Base-by-base conservation (phyloP, 805 yeast species). In the Priceomyces medius region DNA sequence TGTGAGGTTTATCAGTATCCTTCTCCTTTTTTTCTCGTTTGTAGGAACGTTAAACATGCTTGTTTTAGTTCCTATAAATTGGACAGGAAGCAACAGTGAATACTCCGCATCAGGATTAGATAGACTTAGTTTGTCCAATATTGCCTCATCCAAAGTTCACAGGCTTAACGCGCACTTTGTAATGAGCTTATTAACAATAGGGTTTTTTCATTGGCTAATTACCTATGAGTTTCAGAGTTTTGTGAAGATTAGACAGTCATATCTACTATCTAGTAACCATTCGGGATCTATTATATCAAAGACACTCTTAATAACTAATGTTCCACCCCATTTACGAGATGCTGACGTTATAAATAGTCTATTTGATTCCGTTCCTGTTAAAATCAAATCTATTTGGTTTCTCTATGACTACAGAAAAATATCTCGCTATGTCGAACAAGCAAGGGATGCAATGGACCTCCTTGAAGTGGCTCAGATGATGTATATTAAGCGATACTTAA, bases 91-190 rank as follows among this genome's bases (percentile, higher is more conserved):
- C 31, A 53, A 51, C 29, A 43, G 36, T 2, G 45, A 51, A 2
- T 56, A 53, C 42, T 43, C 55, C 10, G 73, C 71, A 2, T 33
- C 52, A 0, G 88, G 89, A 0, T 62, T 89, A 36, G 96, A 88
- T 51, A 67, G 63, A 37, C 66, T 87, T 6, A 85, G 95, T 14
- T 76, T 86, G 58, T 79, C 93, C 3, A 84, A 85, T 52, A 73
- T 88, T 3, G 74, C 88, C 0, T 68, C 74, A 4, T 50, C 68
- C 2, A 76, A 77, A 34, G 73, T 80, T 0, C 54, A 59, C 3
- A 58, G 77, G 17, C 68, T 83, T 44, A 67, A 80, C 44, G 77
- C 80, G 17, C 96, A 88, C 59, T 75, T 88, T 39, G 55, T 79
- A 0, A 64, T 84, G 61, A 71, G 85, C 2, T 41, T 83, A 0